Evolutionary conservation across 495 filamentous ascomycete genomes (phyloP), one percentile per base, ranked within the genome.

Genomic region (Penicillium cinerascens): DNA sequence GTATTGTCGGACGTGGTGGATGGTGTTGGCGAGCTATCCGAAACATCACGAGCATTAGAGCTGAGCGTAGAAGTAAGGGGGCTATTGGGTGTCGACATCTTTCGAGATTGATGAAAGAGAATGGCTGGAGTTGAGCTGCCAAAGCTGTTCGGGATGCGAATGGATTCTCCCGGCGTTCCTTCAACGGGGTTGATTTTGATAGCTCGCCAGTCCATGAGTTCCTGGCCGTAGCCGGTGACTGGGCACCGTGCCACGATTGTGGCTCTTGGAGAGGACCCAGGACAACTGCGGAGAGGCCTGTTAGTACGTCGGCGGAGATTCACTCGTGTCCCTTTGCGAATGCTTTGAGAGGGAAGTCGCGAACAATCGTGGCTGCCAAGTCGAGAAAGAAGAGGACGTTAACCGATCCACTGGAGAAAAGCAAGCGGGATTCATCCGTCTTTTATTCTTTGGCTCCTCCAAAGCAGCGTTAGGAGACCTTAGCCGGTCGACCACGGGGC

Each of bases 291-390:
- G 21, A 18, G 15, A 65, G 42, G 3, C 58, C 64, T 8, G 55
- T 27, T 4, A 52, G 7, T 16, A 64, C 55, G 5, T 65, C 44
- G 2, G 18, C 33, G 1, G 26, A n/a, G 13, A 8, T 33, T 42
- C 66, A 67, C 6, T 40, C 21, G 22, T 65, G 54, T 13, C 22
- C 15, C 7, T 51, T 23, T 3, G 64, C 61, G 33, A 67, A 67
- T 3, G 35, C 35, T 10, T 44, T 17, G 17, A 60, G 48, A 2
- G 64, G 64, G 25, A 69, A 69, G 15, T 13, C 35, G 10, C 39
- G 11, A 13, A 22, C 37, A 15, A 67, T 55, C 0, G 41, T 49
- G 0, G 26, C 21, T 13, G 55, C 60, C 52, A 67, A 47, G 39
- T 58, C 49, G 7, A 40, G 29, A 23, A 67, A 67, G 44, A 67